Base-by-base conservation (phyloP, 768 basidiomycete species). In the Boletellus ananiceps region DNA sequence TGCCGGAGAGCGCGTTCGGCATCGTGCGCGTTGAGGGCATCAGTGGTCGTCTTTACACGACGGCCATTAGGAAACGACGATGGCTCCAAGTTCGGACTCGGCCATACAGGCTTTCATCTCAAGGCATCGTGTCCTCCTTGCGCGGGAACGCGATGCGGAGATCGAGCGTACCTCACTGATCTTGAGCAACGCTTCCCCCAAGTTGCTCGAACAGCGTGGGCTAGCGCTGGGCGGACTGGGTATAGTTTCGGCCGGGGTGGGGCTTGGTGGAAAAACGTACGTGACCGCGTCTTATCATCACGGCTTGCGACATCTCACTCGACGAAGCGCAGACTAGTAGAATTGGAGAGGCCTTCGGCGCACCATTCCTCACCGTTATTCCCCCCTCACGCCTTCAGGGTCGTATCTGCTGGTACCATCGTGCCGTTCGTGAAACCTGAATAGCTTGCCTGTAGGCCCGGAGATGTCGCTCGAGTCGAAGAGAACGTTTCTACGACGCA, bases 201-300 rank as follows among this genome's bases (percentile, higher is more conserved):
- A 83, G 55, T 72, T 93, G 8, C 75, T 98, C n/a, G 92, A 95
- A 65, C 84, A 88, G 56, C 85, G 86, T 49, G 94, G 94, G 3
- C 73, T 98, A 9, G 84, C 90, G 0, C 65, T 96, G 1, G 79
- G 78, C 25, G 84, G 84, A 39, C 73, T 97, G 5, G 82, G 88
- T 2, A 70, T 91, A 2, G 75, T 79, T 1, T 75, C 77, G 21
- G 74, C 93, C n/a, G 83, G 79, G 44, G 77, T 96, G 15, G 95
- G 94, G 3, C 76, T 97, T 4, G 94, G 93, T 23, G 94, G 93
- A 23, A 94, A 93, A 73, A 93, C 84, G 93, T 95, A 65, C 63
- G 68, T 56, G 39, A 36, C 32, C 31, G 12, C 40, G 16, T 40
- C 15, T 12, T 19, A 3, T 18, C 23, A 27, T 33, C 5, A 2